Conservation (phyloP, 768 basidiomycete genomes). For the Suillus brevipes region DNA sequence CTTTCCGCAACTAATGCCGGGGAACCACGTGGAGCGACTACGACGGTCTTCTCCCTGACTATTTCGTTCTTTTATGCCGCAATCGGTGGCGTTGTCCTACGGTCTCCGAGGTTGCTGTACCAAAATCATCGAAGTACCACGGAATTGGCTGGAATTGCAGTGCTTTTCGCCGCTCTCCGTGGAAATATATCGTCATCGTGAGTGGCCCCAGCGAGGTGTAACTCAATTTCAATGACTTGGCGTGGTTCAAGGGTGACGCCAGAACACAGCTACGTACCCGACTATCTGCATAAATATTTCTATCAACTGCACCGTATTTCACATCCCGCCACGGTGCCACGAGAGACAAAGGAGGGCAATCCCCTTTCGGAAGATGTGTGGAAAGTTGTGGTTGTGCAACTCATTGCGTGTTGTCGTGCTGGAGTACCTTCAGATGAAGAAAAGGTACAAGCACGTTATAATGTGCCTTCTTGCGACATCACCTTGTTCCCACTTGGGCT, state of each 20-base stretch:
- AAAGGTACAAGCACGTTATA: not conserved
- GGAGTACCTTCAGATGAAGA: not conserved
- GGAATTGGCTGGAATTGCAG: not conserved
- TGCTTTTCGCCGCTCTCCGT: not conserved
- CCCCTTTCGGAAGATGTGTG: not conserved
- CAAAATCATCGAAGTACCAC: not conserved
- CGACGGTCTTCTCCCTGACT: not conserved
- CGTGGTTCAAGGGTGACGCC: not conserved
- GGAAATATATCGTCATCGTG: not conserved
- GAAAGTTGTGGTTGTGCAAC: not conserved
- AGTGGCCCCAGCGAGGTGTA: not conserved
- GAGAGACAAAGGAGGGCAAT: not conserved
- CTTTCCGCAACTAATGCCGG: not conserved
- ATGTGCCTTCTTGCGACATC: not conserved
- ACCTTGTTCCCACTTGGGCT: constrained; percentile 2
- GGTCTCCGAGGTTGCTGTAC: constrained; percentile 1
- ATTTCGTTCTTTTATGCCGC: not conserved
- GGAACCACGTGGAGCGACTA: not conserved
- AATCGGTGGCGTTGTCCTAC: not conserved
- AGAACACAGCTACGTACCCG: not conserved
- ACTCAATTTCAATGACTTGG: not conserved
- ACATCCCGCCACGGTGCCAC: too few species aligned
- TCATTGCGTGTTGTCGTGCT: not conserved
- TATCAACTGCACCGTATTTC: not conserved
- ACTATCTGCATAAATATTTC: not conserved